These are phyloP conservation scores for Viola pubescens DNA, from an alignment of 441 rosid genomes.

Conservation along the genomic window DNA sequence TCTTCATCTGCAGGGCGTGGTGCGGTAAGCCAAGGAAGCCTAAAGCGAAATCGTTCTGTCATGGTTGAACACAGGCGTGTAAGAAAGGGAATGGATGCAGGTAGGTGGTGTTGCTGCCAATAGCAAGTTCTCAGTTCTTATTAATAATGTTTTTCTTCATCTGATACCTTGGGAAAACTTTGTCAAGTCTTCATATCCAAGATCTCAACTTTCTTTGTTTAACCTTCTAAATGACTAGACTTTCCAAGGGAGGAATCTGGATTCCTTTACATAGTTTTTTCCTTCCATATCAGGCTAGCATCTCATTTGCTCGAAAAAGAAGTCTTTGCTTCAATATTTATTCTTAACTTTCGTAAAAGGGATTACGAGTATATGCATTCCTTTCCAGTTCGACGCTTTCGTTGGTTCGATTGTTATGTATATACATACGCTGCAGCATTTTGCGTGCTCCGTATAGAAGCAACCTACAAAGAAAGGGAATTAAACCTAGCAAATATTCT, in stretches of 20 bases:
- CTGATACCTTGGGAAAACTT: conserved; percentile 31
- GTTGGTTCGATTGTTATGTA: background rate
- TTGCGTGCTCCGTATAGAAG: conserved; percentile 9
- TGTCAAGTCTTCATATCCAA: conserved; percentile 12
- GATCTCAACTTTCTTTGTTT: conserved; percentile 13
- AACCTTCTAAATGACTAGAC: conserved; percentile 17
- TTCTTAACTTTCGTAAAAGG: background rate
- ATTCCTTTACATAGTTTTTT: conserved; percentile 15
- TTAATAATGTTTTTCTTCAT: conserved; percentile 22
- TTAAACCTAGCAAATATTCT: conserved; percentile 7
- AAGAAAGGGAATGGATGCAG: conserved; percentile 1
- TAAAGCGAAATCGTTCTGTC: conserved; percentile 47
- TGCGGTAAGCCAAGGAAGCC: conserved; percentile 49
- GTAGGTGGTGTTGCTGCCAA: conserved; percentile 4
- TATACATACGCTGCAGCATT: no score
- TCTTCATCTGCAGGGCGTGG: conserved; percentile 26
- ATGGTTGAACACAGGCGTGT: conserved; percentile 18
- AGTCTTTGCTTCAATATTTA: no score
- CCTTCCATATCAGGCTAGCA: conserved; percentile 37
- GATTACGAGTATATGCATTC: conserved; percentile 6
- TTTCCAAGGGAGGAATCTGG: conserved; percentile 7
- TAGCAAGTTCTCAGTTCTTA: conserved; percentile 8
- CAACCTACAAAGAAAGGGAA: conserved; percentile 17
- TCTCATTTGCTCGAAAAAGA: conserved; percentile 13
- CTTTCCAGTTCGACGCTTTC: no score